Conservation (phyloP, 768 basidiomycete species). For the Amanita brunnescens region DNA sequence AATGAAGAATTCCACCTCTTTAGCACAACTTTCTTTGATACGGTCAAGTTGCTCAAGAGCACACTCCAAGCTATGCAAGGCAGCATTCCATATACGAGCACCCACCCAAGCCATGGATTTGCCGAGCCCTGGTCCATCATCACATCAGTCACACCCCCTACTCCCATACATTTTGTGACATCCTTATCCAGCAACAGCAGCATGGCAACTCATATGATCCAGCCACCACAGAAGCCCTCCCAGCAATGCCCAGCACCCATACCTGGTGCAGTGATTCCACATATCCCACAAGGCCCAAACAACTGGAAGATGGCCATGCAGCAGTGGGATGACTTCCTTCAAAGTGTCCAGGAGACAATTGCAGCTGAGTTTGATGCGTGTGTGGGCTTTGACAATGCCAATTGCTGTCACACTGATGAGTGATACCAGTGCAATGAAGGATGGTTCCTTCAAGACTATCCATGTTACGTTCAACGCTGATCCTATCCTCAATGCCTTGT, state of each 20-base stretch:
- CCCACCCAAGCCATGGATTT: slow-evolving; percentile 12
- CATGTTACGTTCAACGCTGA: too few relatives aligned
- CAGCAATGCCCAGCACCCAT: background rate
- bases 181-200: too few relatives aligned
- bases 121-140: background rate
- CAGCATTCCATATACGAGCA: slow-evolving; percentile 21
- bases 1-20: slow-evolving; percentile 12
- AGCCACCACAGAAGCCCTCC: background rate
- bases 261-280: background rate
- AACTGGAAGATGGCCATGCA: background rate
- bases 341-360: background rate
- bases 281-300: background rate
- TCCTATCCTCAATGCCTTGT: too few relatives aligned
- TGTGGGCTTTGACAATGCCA: background rate
- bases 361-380: background rate
- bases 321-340: background rate
- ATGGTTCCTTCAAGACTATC: too few relatives aligned
- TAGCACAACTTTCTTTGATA: background rate
- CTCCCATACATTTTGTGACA: background rate
- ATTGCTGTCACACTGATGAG: too few relatives aligned
- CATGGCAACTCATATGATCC: too few relatives aligned
- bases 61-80: background rate
- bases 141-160: slow-evolving; percentile 16
- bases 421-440: too few relatives aligned
- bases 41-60: background rate